Percentiles rank a stretch among this genome's conserved stretches.
Evolutionary conservation across 225 moss, liverwort and hornwort species (phyloP).

Genomic region (Lunularia cruciata): DNA sequence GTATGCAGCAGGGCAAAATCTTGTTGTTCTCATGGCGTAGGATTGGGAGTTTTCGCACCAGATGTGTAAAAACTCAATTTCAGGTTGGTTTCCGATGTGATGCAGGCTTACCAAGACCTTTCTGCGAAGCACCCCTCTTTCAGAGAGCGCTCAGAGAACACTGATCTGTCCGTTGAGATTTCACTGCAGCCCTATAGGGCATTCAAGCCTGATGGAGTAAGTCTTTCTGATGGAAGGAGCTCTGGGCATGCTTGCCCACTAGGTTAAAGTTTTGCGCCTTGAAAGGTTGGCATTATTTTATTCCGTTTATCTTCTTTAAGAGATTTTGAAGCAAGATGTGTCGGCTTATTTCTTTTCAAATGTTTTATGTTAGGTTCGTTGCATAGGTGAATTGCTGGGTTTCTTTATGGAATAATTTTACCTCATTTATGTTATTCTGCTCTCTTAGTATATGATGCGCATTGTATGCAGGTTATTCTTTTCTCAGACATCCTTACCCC

Average conservation of each 20-base stretch:
- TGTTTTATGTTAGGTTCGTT: too few relatives aligned
- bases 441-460: background rate
- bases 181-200: constrained; percentile 96
- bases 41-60: background rate
- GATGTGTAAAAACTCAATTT: background rate
- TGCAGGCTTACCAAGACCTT: constrained; percentile 81
- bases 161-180: constrained; percentile 92
- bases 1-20: too few relatives aligned
- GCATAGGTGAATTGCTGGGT: background rate
- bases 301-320: background rate
- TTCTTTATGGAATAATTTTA: too few relatives aligned
- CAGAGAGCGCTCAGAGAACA: constrained; percentile 92
- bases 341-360: too few relatives aligned
- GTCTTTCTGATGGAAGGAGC: constrained; percentile 4
- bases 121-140: constrained; percentile 93
- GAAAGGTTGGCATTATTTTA: background rate
- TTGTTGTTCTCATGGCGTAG: background rate
- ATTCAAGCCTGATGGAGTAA: constrained; percentile 87
- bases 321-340: background rate
- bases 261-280: too few relatives aligned
- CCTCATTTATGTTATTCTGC: too few relatives aligned
- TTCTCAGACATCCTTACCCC: constrained; percentile 98
- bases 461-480: constrained; percentile 69
- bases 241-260: background rate
- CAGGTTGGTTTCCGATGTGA: background rate